Percentiles rank a stretch among this genome's conserved stretches.
Evolutionary conservation across 2,329 filamentous ascomycete genomes (phyloP).

Genomic region (Aspergillus brunneoviolaceus): DNA sequence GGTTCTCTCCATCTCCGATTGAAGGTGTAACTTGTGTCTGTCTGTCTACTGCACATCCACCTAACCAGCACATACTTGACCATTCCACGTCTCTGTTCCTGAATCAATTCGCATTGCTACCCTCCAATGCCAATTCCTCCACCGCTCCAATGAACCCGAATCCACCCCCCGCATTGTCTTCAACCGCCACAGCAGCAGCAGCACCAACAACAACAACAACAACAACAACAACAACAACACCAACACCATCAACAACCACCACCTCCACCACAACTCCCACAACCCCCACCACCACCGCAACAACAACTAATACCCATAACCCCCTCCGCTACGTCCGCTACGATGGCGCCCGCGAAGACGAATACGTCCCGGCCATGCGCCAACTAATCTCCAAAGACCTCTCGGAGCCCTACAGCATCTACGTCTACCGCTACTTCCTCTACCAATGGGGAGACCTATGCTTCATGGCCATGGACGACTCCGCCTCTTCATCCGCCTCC

Average conservation of each 20-base stretch:
- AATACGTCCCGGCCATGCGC: conserved; percentile 80
- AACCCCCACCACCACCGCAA: conserved; percentile 16
- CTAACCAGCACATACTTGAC: too few species aligned
- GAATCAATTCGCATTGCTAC: background rate
- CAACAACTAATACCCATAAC: conserved; percentile 25
- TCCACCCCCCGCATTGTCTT: conserved; percentile 16
- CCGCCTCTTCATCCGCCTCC: conserved; percentile 12
- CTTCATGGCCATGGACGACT: conserved; percentile 69
- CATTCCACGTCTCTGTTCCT: too few species aligned
- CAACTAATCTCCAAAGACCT: conserved; percentile 93
- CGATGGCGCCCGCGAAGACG: conserved; percentile 57
- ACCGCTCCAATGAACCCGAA: conserved; percentile 30
- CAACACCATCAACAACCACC: conserved; percentile 2
- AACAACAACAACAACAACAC: too few species aligned
- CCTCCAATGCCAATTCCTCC: conserved; percentile 5
- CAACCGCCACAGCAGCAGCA: background rate
- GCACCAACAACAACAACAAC: conserved; percentile 30
- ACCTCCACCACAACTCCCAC: background rate
- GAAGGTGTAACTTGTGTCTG: too few species aligned
- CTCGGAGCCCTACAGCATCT: conserved; percentile 98
- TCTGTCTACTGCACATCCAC: too few species aligned
- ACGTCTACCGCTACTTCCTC: conserved; percentile 96
- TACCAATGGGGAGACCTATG: conserved; percentile 98
- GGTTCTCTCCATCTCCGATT: too few species aligned
- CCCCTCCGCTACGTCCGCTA: conserved; percentile 61